Conservation (phyloP, 1,284 basidiomycete genomes). For the Laetiporus sulphureus region DNA sequence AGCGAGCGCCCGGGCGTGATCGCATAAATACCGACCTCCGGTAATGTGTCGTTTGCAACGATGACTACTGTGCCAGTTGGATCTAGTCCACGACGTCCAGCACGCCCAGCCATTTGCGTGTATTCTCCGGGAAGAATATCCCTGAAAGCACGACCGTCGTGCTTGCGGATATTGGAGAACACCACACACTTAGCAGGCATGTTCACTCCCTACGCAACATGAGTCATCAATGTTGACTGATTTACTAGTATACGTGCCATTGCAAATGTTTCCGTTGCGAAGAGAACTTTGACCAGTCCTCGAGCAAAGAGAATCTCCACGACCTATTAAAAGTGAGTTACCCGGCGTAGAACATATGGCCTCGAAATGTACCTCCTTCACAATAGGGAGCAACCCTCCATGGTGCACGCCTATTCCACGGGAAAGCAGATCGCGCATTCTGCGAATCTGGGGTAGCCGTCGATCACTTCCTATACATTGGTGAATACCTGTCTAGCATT, state of each 20-base stretch:
- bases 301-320: slow-evolving; percentile 96
- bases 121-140: slow-evolving; percentile 89
- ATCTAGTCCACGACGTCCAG: slow-evolving; percentile 93
- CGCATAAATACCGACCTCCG: slow-evolving; percentile 57
- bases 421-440: slow-evolving; percentile 87
- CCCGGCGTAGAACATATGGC: too few relatives aligned
- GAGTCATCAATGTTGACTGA: too few relatives aligned
- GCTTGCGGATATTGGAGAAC: slow-evolving; percentile 93
- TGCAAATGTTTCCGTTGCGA: slow-evolving; percentile 98
- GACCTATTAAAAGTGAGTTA: too few relatives aligned
- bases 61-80: slow-evolving; percentile 95
- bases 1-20: not conserved
- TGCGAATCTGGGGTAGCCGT: slow-evolving; percentile 89
- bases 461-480: slow-evolving; percentile 73
- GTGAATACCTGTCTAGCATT: too few relatives aligned
- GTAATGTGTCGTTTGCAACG: slow-evolving; percentile 78
- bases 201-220: slow-evolving; percentile 80
- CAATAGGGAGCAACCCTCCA: slow-evolving; percentile 92
- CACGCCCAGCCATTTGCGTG: slow-evolving; percentile 99
- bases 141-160: slow-evolving; percentile 91
- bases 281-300: slow-evolving; percentile 94
- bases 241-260: too few relatives aligned
- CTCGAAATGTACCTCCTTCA: slow-evolving; percentile 98
- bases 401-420: slow-evolving; percentile 98
- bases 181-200: slow-evolving; percentile 99